Base-by-base conservation (phyloP, 345 rosid genomes). In the Gossypium australe region DNA sequence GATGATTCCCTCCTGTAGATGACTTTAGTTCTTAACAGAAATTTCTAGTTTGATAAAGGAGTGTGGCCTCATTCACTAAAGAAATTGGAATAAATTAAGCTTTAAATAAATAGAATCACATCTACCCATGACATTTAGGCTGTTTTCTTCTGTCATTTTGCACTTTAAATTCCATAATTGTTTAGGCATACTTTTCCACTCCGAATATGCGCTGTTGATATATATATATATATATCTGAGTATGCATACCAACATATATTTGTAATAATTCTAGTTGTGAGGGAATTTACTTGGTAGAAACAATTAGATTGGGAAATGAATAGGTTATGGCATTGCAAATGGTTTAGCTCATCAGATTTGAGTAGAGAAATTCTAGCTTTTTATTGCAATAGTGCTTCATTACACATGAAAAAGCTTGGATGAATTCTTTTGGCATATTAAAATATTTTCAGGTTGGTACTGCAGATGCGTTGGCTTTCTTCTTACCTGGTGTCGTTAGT, bases 401-500 rank as follows among this genome's bases (percentile, higher is more conserved):
- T 16, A 3, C 29, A 7, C 7, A 14, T 24, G 44, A 16, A 51
- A 34, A 34, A 80, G 52, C 3, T 66, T 70, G 22, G 62, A 38
- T 60, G 71, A 61, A 70, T 62, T 64, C 66, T 80, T 48, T 49
- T 61, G 58, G 48, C 25, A 60, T 22, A 47, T 61, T 48, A 45
- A 1, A 53, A 76, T 49, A 60, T 77, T 70, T 85, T 80, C 83
- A 92, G 98, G 88, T 94, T 73, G 98, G 98, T 59, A 84, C 85
- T 76, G 90, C 98, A 61, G 96, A 92, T 86, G 91, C 91, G 47
- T 81, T 94, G 85, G 97, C 94, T 76, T 94, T 91, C 89, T 94
- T 91, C 80, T 85, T 94, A 75, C 98, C 98, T 77, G 98, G 97
- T 76, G 96, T 89, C 75, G 87, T 92, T 73, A 92, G 98, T 83